Conservation (phyloP, 148 eudicot genomes). For the Fagopyrum homotropicum region DNA sequence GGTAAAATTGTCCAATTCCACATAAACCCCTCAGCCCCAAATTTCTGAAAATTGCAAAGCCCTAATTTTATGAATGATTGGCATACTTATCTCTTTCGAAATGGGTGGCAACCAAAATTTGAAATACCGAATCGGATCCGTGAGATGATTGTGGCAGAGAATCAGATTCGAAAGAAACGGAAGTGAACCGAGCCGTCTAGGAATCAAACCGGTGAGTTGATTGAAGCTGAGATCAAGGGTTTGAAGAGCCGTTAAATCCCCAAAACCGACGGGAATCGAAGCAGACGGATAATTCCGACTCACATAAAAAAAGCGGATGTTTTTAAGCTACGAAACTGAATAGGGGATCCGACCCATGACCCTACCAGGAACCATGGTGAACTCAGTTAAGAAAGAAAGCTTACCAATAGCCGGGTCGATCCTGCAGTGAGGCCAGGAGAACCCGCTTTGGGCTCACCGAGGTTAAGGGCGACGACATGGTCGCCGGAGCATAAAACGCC, state of each 20-base stretch:
- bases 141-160: constrained; percentile 9
- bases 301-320: constrained; percentile 46
- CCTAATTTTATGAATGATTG: no score
- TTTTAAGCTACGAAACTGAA: constrained; percentile 31
- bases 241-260: no score
- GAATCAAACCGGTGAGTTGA: no score
- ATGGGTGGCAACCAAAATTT: constrained; percentile 13
- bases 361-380: constrained; percentile 69
- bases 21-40: no score
- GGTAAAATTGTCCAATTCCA: no score
- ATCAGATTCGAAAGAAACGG: no score
- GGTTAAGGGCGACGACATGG: constrained; percentile 50
- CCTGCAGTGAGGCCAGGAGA: constrained; percentile 60
- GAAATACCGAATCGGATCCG: constrained; percentile 46
- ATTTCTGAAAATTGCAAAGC: no score
- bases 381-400: constrained; percentile 44
- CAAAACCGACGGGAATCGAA: not conserved
- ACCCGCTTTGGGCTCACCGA: constrained; percentile 74
- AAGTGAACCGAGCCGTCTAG: no score
- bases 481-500: constrained; percentile 62
- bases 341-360: constrained; percentile 47
- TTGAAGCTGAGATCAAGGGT: no score
- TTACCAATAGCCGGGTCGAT: constrained; percentile 60
- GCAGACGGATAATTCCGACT: constrained; percentile 39
- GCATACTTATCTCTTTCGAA: no score